Percentiles rank a stretch among this genome's conserved stretches.
Evolutionary conservation across 495 filamentous ascomycete species (phyloP).

Genomic region (Neurospora sp.): DNA sequence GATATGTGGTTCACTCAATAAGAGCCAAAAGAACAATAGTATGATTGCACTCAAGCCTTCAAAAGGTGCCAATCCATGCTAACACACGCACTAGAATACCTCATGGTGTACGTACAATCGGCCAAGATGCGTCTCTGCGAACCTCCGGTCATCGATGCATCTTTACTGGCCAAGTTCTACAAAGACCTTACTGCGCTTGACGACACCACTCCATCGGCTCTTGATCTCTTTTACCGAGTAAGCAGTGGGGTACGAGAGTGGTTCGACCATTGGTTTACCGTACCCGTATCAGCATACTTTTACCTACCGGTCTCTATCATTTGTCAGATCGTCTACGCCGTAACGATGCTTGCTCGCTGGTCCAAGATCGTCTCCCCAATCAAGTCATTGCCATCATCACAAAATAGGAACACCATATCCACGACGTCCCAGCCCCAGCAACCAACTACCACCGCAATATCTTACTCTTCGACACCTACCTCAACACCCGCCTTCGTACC

Average conservation of each 20-base stretch:
- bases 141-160: constrained; percentile 17
- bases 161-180: constrained; percentile 18
- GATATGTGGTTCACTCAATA: constrained; percentile 13
- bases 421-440: neutral
- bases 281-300: constrained; percentile 29
- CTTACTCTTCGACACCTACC: neutral
- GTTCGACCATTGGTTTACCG: constrained; percentile 31
- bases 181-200: constrained; percentile 23
- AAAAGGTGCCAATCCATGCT: neutral
- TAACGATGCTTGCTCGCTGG: constrained; percentile 22
- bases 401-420: neutral
- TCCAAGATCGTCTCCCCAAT: neutral
- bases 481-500: neutral
- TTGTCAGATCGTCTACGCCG: constrained; percentile 31
- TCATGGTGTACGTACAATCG: constrained; percentile 11
- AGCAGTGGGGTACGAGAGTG: constrained; percentile 25
- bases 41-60: neutral
- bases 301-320: constrained; percentile 24
- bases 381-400: neutral
- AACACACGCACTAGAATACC: neutral
- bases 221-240: constrained; percentile 15
- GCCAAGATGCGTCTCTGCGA: constrained; percentile 21
- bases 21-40: neutral
- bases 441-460: neutral
- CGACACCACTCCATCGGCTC: constrained; percentile 16